Evolutionary conservation across 371 early-diverging fungal genomes (phyloP), one percentile per base, ranked within the genome.

Genomic region (Zopfochytrium polystomum): DNA sequence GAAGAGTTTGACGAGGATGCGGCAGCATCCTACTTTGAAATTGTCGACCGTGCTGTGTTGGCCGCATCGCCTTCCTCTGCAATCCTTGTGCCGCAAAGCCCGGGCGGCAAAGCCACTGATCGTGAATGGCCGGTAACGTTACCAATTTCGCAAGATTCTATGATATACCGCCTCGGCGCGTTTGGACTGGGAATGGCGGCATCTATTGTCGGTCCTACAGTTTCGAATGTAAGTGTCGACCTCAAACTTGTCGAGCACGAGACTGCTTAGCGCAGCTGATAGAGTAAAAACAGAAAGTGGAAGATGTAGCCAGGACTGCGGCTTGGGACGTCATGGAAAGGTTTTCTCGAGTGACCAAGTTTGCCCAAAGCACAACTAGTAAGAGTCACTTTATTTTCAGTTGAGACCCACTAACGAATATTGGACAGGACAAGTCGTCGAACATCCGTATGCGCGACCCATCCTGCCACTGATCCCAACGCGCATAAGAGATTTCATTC

Each of bases 261-360:
- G n/a, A n/a, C n/a, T n/a, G n/a, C n/a, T n/a, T n/a, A n/a, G n/a
- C n/a, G 25, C 22, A 13, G 9, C 34, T 35, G 11, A 3, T 6
- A 47, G 9, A 9, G 2, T 30, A 27, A 23, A 52, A 31, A 51
- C 46, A 70, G 62, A 70, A 70, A 60, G 63, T 70, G n/a, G 75
- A 75, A 55, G 75, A 66, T 27, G 52, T 61, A 7, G 66, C 71
- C 7, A 9, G 60, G 33, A 56, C 48, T 45, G 63, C 58, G 15
- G 64, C 64, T 6, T 93, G 92, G 92, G 84, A 83, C 58, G 82
- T 90, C 23, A 71, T 95, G 27, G 92, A 92, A 65, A 78, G 84
- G 33, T 86, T 95, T 59, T 87, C 94, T 0, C 79, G 82, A 25
- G 89, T 95, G 1, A 91, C 95, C 0, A 80, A 85, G 27, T 81